Evolutionary conservation across 805 yeast genomes (phyloP).

Genomic region (Isabelozyma pseudorhagii): DNA sequence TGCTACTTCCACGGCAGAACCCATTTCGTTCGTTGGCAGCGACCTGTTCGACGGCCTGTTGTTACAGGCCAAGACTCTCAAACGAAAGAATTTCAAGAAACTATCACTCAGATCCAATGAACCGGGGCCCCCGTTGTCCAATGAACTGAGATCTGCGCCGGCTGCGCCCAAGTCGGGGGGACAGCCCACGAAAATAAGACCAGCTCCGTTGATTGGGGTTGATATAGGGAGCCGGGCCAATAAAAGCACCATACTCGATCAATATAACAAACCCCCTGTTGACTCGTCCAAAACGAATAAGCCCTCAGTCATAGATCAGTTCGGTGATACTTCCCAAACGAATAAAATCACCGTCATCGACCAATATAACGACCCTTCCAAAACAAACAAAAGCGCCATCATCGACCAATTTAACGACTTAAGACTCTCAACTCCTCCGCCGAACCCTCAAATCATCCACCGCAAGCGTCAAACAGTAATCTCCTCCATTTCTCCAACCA

Average conservation of each 20-base stretch:
- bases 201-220: neutral
- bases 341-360: slow-evolving; percentile 1
- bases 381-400: slow-evolving; percentile 17
- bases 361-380: slow-evolving; percentile 17
- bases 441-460: neutral
- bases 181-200: neutral
- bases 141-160: too few relatives aligned
- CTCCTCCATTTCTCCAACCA: slow-evolving; percentile 41
- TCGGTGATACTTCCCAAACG: too few relatives aligned
- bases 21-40: slow-evolving; percentile 1
- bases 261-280: neutral
- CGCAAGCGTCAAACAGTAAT: slow-evolving; percentile 41
- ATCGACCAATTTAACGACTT: slow-evolving; percentile 25
- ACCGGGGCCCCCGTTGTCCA: neutral
- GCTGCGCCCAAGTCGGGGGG: too few relatives aligned
- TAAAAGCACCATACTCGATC: neutral
- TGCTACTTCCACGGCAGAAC: slow-evolving; percentile 7
- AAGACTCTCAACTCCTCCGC: slow-evolving; percentile 10
- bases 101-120: slow-evolving; percentile 20
- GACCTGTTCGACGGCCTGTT: slow-evolving; percentile 14
- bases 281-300: neutral
- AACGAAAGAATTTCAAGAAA: slow-evolving; percentile 39
- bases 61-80: slow-evolving; percentile 32
- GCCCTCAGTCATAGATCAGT: neutral
- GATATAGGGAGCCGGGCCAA: neutral